Conservation (phyloP, 106 monocot species). For the Dendrobium catenatum region DNA sequence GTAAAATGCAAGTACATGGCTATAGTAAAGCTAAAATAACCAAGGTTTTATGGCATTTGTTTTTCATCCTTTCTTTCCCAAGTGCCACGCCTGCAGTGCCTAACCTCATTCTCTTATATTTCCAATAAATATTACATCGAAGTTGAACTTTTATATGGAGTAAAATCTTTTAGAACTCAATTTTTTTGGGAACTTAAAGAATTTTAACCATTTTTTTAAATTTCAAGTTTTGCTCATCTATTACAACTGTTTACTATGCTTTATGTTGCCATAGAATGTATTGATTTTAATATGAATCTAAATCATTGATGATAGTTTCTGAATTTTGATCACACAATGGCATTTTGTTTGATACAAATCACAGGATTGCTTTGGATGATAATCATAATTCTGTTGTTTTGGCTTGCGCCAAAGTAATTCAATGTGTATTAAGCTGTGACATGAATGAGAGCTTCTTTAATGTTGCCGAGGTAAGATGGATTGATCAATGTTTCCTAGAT, state of each 20-base stretch:
- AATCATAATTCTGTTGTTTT: conserved; percentile 94
- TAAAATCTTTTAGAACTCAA: background rate
- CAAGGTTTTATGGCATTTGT: background rate
- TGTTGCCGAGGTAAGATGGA: conserved; percentile 53
- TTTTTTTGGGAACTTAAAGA: background rate
- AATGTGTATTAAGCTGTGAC: conserved; percentile 66
- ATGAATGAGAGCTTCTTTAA: conserved; percentile 71
- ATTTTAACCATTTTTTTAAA: background rate
- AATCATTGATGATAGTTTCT: background rate
- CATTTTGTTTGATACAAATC: conserved; percentile 3
- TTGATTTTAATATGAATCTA: background rate
- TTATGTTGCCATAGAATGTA: background rate
- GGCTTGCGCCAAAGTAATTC: conserved; percentile 67
- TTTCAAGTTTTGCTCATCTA: background rate
- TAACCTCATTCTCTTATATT: background rate
- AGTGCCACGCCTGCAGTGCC: background rate
- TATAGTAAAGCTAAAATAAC: background rate
- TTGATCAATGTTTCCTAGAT: background rate
- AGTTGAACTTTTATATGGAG: background rate
- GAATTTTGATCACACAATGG: background rate
- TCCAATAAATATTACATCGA: background rate
- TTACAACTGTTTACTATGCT: background rate
- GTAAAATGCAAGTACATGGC: background rate
- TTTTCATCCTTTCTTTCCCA: background rate
- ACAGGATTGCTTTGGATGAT: conserved; percentile 96